Conservation (phyloP, 805 yeast species). For the Spathaspora sp. region DNA sequence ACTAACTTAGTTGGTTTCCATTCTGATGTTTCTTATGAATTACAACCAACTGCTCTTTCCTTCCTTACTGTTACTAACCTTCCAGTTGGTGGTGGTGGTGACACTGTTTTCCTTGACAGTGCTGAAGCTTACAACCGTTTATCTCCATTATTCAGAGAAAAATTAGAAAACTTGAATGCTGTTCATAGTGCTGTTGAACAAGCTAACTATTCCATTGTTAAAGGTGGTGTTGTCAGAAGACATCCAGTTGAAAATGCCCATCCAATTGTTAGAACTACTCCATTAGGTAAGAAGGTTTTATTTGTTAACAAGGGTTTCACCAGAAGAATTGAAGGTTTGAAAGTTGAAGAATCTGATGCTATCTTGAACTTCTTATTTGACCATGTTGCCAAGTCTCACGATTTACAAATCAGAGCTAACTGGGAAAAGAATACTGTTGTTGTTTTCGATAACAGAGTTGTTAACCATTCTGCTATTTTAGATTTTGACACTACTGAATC, state of each 20-base stretch:
- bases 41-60: slow-evolving; percentile 38
- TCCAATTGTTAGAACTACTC: slow-evolving; percentile 37
- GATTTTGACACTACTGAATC: slow-evolving; percentile 31
- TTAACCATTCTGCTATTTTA: slow-evolving; percentile 30
- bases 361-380: slow-evolving; percentile 30
- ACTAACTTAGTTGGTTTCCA: slow-evolving; percentile 31
- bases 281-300: slow-evolving; percentile 33
- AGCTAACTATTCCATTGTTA: slow-evolving; percentile 21
- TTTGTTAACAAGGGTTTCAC: slow-evolving; percentile 34
- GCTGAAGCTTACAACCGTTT: slow-evolving; percentile 38
- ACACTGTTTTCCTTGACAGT: slow-evolving; percentile 36
- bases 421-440: slow-evolving; percentile 36
- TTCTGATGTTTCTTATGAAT: slow-evolving; percentile 37
- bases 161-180: slow-evolving; percentile 32
- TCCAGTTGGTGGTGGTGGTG: slow-evolving; percentile 40
- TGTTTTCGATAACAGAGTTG: slow-evolving; percentile 39
- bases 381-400: slow-evolving; percentile 32
- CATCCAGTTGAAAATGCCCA: slow-evolving; percentile 34
- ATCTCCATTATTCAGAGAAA: slow-evolving; percentile 33
- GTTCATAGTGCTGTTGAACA: slow-evolving; percentile 36
- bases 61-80: slow-evolving; percentile 35
- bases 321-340: slow-evolving; percentile 34
- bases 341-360: slow-evolving; percentile 33
- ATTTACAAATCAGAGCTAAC: slow-evolving; percentile 34
- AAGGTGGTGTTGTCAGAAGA: slow-evolving; percentile 30